phyloP scores from a whole-genome alignment of 1,284 basidiomycete species.

The Trichosporon ovoides region DNA sequence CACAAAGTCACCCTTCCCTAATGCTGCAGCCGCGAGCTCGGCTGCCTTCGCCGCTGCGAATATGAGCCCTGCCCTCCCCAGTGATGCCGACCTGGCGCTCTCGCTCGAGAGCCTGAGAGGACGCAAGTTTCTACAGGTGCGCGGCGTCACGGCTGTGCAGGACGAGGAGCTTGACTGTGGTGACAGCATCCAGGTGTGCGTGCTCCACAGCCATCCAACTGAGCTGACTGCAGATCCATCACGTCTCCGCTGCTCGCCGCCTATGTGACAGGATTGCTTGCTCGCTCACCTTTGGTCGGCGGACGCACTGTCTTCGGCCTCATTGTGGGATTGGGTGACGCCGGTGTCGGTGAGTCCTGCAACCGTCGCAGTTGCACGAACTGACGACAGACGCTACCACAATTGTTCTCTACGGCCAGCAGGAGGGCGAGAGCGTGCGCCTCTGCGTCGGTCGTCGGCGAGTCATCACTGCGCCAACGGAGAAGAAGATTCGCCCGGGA shows the following conservation, averaged over 20 bases:
- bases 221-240: constrained; percentile 25
- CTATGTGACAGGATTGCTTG: constrained; percentile 38
- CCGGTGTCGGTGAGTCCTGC: constrained; percentile 25
- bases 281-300: constrained; percentile 20
- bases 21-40: background rate
- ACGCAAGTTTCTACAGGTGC: constrained; percentile 39
- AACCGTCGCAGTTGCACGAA: background rate
- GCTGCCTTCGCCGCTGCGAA: constrained; percentile 12
- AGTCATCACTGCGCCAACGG: constrained; percentile 23
- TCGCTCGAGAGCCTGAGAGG: constrained; percentile 48
- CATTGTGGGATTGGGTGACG: constrained; percentile 43
- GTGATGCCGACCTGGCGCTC: constrained; percentile 45
- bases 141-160: constrained; percentile 31
- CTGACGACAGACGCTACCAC: constrained; percentile 4
- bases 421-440: constrained; percentile 15
- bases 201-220: no score
- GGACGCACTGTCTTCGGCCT: constrained; percentile 38
- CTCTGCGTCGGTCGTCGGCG: constrained; percentile 35
- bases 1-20: constrained; percentile 16
- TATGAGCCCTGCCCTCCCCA: constrained; percentile 20
- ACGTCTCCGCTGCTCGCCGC: constrained; percentile 33
- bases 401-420: constrained; percentile 20
- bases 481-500: constrained; percentile 42
- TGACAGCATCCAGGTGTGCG: constrained; percentile 37
- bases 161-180: constrained; percentile 37